Evolutionary conservation across 2,329 filamentous ascomycete genomes (phyloP), one percentile per base, ranked within the genome.

Genomic region (Mollisia scopiformis): DNA sequence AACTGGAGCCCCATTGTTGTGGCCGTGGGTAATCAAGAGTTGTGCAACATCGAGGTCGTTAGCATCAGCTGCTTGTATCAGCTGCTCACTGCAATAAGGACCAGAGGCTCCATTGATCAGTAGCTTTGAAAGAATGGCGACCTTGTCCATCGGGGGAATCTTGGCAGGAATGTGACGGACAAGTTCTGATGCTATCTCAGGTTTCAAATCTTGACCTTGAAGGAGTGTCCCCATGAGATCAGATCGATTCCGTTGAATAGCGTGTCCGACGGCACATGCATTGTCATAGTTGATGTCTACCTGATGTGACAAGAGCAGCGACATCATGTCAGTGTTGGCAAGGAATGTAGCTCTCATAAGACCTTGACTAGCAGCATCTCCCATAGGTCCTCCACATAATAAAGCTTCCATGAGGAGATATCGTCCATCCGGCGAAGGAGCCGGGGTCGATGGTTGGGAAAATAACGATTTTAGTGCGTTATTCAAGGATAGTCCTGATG

Each of bases 301-400:
- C 14, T 81, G 79, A 61, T 84, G 75, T 2, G 77, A 75, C 5
- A 87, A 73, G 3, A 87, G 72, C 4, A 87, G 75, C 6, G 77
- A 76, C 57, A 87, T 82, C 11, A 87, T 72, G 1, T 77, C 27
- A 16, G 62, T 25, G 27, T 63, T 58, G 19, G 33, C 43, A 2
- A 61, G 33, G 16, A 56, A 21, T 10, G 56, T 62, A 4, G 62
- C 65, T 31, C 55, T 62, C 14, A 65, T 21, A 6, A 67, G 56
- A n/a, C 55, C 62, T 27, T 65, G 55, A 21, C 57, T 59, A 39
- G 49, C 47, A 13, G 57, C 65, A 14, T 83, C 79, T 1, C 85
- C 85, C 13, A 77, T 75, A 1, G 84, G 84, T 0, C 85, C 85
- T 1, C 82, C 84, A 56, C 84, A 86, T 1, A 88, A 75, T 1